Evolutionary conservation across 2,329 filamentous ascomycete genomes (phyloP), one percentile per base, ranked within the genome.

Genomic region (Canariomyces notabilis): DNA sequence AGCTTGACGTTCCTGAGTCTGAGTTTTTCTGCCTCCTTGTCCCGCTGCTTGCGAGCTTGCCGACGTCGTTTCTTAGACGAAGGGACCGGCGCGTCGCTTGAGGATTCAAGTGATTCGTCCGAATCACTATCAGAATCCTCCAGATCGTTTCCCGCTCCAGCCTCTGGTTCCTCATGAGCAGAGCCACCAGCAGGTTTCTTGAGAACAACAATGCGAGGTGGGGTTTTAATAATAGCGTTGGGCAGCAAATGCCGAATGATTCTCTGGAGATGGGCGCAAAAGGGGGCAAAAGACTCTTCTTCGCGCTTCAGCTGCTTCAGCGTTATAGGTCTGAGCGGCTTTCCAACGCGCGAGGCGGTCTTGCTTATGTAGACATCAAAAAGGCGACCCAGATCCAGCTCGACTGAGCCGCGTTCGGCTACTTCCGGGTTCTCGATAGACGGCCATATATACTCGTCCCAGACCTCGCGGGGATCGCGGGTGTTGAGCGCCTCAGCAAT

Each of bases 1-100:
- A 79, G 75, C n/a, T 67, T 64, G 43, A 69, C 67, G 41, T 82
- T 81, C 44, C 66, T 71, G 39, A 77, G 70, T 55, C 84, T 76
- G 23, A 79, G 67, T 33, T 75, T 68, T 34, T 75, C 68, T 0
- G 76, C 74, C 31, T 70, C 64, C 42, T 70, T 67, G 58, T 82
- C 70, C 31, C 74, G 68, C 8, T 72, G 62, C 15, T 72, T 62
- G 18, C 64, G 26, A 29, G 8, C 7, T 9, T 29, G 65, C 52
- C 72, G 74, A 37, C 70, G 66, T 47, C 70, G 72, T 50, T 70
- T 75, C 55, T 69, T 66, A 15, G 69, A 61, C n/a, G 68, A 61
- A 32, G 59, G 48, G n/a, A 51, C 46, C 15, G 58, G 59, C 29
- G 51, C 50, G 14, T 58, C 55, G 20, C 64, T 65, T 14, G 44